phyloP scores from a whole-genome alignment of 1,284 basidiomycete species.

The Tylopilus sp. region DNA sequence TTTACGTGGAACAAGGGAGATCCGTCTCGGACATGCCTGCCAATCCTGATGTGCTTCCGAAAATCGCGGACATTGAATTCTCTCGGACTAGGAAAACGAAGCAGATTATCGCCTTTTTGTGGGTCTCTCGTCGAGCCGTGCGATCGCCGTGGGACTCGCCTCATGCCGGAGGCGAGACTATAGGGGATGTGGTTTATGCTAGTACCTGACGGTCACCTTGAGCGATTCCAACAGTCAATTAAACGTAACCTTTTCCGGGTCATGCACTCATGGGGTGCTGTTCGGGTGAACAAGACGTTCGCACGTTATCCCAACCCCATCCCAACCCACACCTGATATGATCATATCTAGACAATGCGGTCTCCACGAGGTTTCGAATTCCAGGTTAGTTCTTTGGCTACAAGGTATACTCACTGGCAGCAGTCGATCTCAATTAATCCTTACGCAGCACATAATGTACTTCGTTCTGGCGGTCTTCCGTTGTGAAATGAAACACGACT shows the following conservation, averaged over 20 bases:
- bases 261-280: conserved; percentile 3
- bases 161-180: conserved; percentile 8
- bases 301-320: conserved; percentile 8
- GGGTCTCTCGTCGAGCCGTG: not conserved
- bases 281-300: conserved; percentile 2
- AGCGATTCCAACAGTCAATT: too few relatives aligned
- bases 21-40: conserved; percentile 4
- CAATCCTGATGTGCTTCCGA: conserved; percentile 24
- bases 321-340: conserved; percentile 16
- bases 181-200: too few relatives aligned
- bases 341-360: conserved; percentile 27
- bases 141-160: conserved; percentile 14
- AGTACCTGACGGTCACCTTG: too few relatives aligned
- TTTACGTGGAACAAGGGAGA: conserved; percentile 22
- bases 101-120: not conserved
- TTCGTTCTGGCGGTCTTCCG: not conserved
- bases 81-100: too few relatives aligned
- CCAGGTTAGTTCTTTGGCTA: conserved; percentile 12
- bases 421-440: conserved; percentile 14
- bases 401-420: not conserved
- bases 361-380: conserved; percentile 27
- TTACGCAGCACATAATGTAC: conserved; percentile 7
- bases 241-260: not conserved
- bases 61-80: conserved; percentile 27
- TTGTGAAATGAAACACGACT: not conserved